Percentiles rank a stretch among this genome's conserved stretches.
Evolutionary conservation across 345 rosid species (phyloP).

Genomic region (Linum tenue): DNA sequence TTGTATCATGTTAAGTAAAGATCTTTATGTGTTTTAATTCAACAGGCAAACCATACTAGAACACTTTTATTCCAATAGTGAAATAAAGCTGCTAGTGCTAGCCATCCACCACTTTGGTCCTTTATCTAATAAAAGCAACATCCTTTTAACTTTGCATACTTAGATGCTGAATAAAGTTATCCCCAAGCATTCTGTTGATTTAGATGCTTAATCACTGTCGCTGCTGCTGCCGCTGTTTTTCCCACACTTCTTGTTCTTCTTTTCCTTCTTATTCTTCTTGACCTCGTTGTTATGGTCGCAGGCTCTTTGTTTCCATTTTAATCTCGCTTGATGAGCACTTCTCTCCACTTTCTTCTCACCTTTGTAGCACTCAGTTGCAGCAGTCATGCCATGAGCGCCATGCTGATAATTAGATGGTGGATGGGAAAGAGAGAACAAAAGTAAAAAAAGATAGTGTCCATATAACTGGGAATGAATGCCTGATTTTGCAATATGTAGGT

Average conservation of each 20-base stretch:
- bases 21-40: no score
- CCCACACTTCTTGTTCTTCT: slow-evolving; percentile 9
- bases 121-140: neutral
- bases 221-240: neutral
- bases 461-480: no score
- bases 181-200: neutral
- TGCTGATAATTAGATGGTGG: neutral
- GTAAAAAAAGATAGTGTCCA: no score
- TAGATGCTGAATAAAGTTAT: neutral
- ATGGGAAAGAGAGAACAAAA: no score
- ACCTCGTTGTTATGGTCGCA: slow-evolving; percentile 3
- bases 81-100: neutral
- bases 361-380: neutral
- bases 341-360: neutral
- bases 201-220: neutral
- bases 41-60: neutral
- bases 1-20: neutral
- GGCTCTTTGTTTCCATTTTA: slow-evolving; percentile 1
- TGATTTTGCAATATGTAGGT: no score
- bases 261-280: slow-evolving; percentile 7
- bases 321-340: neutral
- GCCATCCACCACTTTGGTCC: neutral
- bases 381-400: slow-evolving; percentile 10
- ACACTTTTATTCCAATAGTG: neutral
- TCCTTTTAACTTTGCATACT: neutral